These are phyloP conservation scores for Exophiala phaeomuriformis DNA, from an alignment of 2,329 filamentous ascomycete genomes.

Conservation along the genomic window DNA sequence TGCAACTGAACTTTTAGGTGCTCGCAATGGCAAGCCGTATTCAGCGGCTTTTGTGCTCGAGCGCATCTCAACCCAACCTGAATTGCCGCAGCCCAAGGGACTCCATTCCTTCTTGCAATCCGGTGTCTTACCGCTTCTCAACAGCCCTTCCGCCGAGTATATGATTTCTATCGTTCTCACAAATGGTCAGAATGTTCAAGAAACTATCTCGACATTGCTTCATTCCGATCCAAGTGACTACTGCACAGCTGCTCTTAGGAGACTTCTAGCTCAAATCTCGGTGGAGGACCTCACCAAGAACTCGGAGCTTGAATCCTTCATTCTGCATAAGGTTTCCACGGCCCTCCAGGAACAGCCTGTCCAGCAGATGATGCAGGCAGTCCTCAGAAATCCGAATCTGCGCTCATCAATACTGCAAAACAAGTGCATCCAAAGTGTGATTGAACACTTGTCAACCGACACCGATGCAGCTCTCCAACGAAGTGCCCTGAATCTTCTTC, in stretches of 20 bases:
- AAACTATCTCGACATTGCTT: constrained; percentile 33
- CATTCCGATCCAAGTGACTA: constrained; percentile 28
- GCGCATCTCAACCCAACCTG: constrained; percentile 42
- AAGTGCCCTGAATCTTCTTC: constrained; percentile 1
- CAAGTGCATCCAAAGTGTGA: constrained; percentile 16
- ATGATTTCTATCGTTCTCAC: constrained; percentile 59
- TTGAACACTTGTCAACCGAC: constrained; percentile 13
- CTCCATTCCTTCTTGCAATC: constrained; percentile 45
- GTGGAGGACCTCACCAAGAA: constrained; percentile 6
- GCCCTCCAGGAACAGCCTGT: constrained; percentile 28
- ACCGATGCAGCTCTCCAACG: constrained; percentile 16
- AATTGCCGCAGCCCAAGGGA: background rate
- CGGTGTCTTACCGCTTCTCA: constrained; percentile 52
- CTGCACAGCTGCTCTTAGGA: constrained; percentile 4
- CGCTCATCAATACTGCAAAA: constrained; percentile 33
- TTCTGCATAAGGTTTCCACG: constrained; percentile 36
- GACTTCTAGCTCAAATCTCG: constrained; percentile 8
- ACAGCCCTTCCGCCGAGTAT: constrained; percentile 61
- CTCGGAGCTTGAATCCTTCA: constrained; percentile 17
- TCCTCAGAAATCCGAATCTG: constrained; percentile 33
- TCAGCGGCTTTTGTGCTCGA: constrained; percentile 56
- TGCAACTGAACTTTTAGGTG: constrained; percentile 45
- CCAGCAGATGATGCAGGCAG: constrained; percentile 28
- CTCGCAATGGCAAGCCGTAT: constrained; percentile 58
- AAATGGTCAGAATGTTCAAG: constrained; percentile 31